Evolutionary conservation across 2,329 filamentous ascomycete genomes (phyloP), one percentile per base, ranked within the genome.

Genomic region (Pleoardoris graminearum): DNA sequence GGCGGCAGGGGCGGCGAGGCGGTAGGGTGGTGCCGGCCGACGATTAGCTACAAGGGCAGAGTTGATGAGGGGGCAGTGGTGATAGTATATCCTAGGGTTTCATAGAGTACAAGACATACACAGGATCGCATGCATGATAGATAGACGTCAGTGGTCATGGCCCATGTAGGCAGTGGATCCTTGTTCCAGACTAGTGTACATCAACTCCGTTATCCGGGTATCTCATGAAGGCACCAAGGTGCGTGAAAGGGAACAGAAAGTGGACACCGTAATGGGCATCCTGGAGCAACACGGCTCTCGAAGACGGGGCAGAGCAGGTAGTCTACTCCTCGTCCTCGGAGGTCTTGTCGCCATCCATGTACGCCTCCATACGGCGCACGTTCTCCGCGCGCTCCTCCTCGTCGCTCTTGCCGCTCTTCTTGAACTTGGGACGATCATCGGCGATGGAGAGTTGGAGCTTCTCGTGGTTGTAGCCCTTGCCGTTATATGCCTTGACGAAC

Each of bases 381-480:
- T 70, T 66, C n/a, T 67, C 65, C 39, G 69, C 66, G 16, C 54
- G 61, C 11, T 67, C 64, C 6, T 50, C 48, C 41, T 57, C 58
- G 2, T 39, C 27, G 6, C 62, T 61, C 6, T 44, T 61, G 2
- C 42, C 49, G 23, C 59, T 66, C 65, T 71, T 72, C 55, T 62
- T 67, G 54, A 71, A 72, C 36, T 56, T 60, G 0, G 66, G 66
- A 29, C 62, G 59, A 19, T 68, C 63, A 16, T 70, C 65, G 0
- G 69, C 68, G 22, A 70, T 48, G 2, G 43, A 54, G 39, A 62
- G 56, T 7, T 57, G 42, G 5, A 69, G 60, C 11, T 54, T 51
- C 10, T 57, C 39, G 0, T 27, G n/a, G 2, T 54, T 57, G 50
- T 62, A 72, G 7, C 43, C 22, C 7, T 51, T 50, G 14, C 67